Evolutionary conservation across 2,329 filamentous ascomycete genomes (phyloP).

Genomic region (Xylariaceae sp.): DNA sequence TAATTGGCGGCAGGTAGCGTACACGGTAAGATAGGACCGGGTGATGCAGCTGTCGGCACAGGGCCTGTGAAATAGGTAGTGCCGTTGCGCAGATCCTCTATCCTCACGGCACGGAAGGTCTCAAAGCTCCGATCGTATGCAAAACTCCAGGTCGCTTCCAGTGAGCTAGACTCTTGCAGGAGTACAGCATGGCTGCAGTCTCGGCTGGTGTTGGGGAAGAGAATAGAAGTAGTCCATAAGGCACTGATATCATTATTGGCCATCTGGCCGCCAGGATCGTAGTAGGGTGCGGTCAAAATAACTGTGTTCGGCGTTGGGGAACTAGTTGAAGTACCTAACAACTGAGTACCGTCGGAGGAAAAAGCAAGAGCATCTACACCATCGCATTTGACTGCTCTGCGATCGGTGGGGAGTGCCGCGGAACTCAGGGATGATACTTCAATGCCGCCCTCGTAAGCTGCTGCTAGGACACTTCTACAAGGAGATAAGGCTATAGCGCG

Average conservation of each 20-base stretch:
- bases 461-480: constrained; percentile 75
- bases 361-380: constrained; percentile 71
- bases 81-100: constrained; percentile 70
- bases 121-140: constrained; percentile 74
- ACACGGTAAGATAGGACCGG: constrained; percentile 60
- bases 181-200: constrained; percentile 75
- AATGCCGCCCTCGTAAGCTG: constrained; percentile 83
- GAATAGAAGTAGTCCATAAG: constrained; percentile 80
- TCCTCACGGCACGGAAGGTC: constrained; percentile 71
- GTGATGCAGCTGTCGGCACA: constrained; percentile 45
- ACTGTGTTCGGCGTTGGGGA: constrained; percentile 65
- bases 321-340: constrained; percentile 69
- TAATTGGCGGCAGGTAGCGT: constrained; percentile 67
- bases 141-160: constrained; percentile 72
- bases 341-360: constrained; percentile 72
- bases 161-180: constrained; percentile 55
- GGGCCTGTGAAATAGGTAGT: constrained; percentile 78
- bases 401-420: constrained; percentile 59
- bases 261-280: constrained; percentile 64
- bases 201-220: constrained; percentile 76
- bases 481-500: constrained; percentile 77
- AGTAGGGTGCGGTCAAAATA: constrained; percentile 75
- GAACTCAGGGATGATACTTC: constrained; percentile 75
- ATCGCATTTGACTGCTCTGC: constrained; percentile 74
- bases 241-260: constrained; percentile 66